phyloP scores from a whole-genome alignment of 352 stramenopile genomes.

The Globisporangium cederbergense region DNA sequence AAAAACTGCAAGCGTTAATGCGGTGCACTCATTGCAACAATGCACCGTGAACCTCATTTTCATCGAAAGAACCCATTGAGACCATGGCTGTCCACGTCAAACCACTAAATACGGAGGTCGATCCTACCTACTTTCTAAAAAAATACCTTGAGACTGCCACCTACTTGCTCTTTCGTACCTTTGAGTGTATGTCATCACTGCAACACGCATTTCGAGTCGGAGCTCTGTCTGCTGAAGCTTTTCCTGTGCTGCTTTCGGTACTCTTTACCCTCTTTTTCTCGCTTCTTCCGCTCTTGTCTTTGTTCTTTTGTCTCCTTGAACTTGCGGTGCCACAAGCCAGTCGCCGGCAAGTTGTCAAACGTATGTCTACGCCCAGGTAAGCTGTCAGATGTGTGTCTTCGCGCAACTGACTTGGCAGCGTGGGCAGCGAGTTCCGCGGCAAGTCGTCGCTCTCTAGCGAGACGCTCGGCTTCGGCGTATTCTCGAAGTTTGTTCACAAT shows the following conservation, averaged over 20 bases:
- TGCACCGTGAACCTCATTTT: too few species aligned
- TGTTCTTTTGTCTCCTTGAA: background rate
- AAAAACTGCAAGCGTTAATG: too few species aligned
- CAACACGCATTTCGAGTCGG: background rate
- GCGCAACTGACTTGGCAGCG: background rate
- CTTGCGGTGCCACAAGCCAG: background rate
- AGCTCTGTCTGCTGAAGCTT: background rate
- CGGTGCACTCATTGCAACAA: too few species aligned
- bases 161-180: too few species aligned
- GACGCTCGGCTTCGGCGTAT: conserved; percentile 4
- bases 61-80: too few species aligned
- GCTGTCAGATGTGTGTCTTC: background rate
- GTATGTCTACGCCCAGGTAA: background rate
- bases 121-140: too few species aligned
- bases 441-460: background rate
- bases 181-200: background rate
- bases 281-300: background rate
- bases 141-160: too few species aligned
- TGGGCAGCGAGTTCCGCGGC: background rate
- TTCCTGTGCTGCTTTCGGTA: too few species aligned
- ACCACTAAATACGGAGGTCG: background rate
- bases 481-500: background rate
- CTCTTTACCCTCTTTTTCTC: background rate
- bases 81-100: background rate
- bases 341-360: too few species aligned